Evolutionary conservation across 495 filamentous ascomycete genomes (phyloP), one percentile per base, ranked within the genome.

Genomic region (Penicillium bovifimosum): DNA sequence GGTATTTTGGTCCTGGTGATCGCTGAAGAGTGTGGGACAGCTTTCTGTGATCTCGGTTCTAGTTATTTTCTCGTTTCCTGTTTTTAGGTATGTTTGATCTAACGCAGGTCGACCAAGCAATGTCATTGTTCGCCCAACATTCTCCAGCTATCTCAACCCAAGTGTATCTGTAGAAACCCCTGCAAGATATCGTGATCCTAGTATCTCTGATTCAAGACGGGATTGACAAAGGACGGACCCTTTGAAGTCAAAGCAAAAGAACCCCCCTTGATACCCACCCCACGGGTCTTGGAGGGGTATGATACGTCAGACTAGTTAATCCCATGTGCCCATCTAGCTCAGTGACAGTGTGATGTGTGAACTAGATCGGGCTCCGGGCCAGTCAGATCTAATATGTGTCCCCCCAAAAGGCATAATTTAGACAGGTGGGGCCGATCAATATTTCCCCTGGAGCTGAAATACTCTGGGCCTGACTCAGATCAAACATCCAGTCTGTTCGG

Each of bases 281-380:
- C 52, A 42, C 54, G 50, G 34, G 43, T 14, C 3, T n/a, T 11
- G 32, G 34, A 27, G 35, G 9, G 39, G n/a, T 52, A 27, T 53
- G 53, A 60, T 62, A 60, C 59, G 59, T 54, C 59, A 55, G 54
- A 53, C 35, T 29, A 43, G 20, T 4, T 24, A 43, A 43, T 16
- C 27, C 28, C 43, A 56, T 53, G 49, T 32, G 42, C 41, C 46
- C 36, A 45, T 34, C 47, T 47, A 52, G 47, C 31, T 51, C 16
- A 47, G 56, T 47, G 48, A 60, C 33, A 52, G 47, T 43, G 48
- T 59, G 55, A 57, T 64, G 53, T 57, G 47, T 46, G 51, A 28
- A 49, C 47, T 61, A 50, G 54, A 61, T 61, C 60, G 50, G 42
- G 31, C 9, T 28, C 40, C 52, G 35, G 28, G 47, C 62, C 62